Evolutionary conservation across 129 eudicot species (phyloP).

Genomic region (Chrysanthemum makinoi): DNA sequence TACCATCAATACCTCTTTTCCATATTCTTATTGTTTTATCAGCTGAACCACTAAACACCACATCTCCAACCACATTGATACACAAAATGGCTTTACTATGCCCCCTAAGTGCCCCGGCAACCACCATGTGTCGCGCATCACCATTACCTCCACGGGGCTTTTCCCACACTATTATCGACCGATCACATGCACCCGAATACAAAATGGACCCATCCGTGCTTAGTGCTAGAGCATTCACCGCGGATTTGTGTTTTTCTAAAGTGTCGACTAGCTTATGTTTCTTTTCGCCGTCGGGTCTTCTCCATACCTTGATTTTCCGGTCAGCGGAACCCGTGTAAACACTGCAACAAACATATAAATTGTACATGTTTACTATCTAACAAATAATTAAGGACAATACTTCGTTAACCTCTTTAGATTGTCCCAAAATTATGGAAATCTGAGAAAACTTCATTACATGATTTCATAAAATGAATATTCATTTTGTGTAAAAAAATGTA

Average conservation of each 20-base stretch:
- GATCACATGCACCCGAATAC: slow-evolving; percentile 89
- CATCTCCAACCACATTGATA: slow-evolving; percentile 57
- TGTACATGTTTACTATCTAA: not conserved
- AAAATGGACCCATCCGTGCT: slow-evolving; percentile 60
- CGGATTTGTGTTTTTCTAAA: slow-evolving; percentile 72
- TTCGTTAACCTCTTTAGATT: too few species aligned
- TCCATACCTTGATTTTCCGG: slow-evolving; percentile 76
- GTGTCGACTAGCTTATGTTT: slow-evolving; percentile 46
- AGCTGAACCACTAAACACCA: slow-evolving; percentile 90
- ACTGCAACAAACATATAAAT: slow-evolving; percentile 4
- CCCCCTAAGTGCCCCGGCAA: slow-evolving; percentile 84
- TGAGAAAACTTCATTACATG: too few species aligned
- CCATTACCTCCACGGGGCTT: slow-evolving; percentile 27
- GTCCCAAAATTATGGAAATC: too few species aligned
- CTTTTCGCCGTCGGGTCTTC: slow-evolving; percentile 25
- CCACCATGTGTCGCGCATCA: slow-evolving; percentile 49
- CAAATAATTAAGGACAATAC: too few species aligned
- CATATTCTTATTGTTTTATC: slow-evolving; percentile 77
- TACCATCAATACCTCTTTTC: slow-evolving; percentile 53
- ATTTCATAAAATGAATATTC: too few species aligned
- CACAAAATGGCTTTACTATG: slow-evolving; percentile 81
- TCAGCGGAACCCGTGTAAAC: slow-evolving; percentile 87
- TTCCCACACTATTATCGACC: slow-evolving; percentile 90
- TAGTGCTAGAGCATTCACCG: slow-evolving; percentile 79
- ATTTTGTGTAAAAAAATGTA: too few species aligned